A percentile compares a stretch with the other conserved stretches of the same genome.
phyloP scores from a whole-genome alignment of 139 green algal genomes.

The Coelastrella sp. region DNA sequence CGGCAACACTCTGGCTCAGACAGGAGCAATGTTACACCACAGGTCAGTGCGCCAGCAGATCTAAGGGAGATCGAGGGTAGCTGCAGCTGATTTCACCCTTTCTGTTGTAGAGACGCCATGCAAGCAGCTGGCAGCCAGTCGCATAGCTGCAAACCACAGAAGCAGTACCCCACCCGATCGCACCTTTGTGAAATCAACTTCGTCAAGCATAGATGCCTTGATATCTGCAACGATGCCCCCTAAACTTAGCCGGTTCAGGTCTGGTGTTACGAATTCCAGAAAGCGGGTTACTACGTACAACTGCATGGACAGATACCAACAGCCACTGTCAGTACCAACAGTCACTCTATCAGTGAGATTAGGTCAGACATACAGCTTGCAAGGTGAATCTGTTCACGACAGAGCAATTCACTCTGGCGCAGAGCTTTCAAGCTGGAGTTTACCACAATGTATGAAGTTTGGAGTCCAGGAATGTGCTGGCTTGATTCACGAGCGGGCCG shows the following conservation, averaged over 20 bases:
- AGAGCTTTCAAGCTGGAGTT: too few species aligned
- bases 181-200: constrained; percentile 95
- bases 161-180: too few species aligned
- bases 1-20: not conserved
- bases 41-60: not conserved
- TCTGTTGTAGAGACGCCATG: too few species aligned
- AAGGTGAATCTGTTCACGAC: not conserved
- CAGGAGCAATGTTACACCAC: too few species aligned
- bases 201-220: constrained; percentile 88
- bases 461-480: too few species aligned
- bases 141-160: too few species aligned
- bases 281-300: constrained; percentile 52
- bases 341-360: not conserved
- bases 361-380: not conserved
- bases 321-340: not conserved
- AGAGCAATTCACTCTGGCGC: too few species aligned
- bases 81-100: too few species aligned
- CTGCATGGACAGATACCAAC: not conserved
- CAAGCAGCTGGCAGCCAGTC: too few species aligned
- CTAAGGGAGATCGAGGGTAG: not conserved
- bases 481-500: too few species aligned
- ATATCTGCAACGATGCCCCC: constrained; percentile 76
- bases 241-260: constrained; percentile 86
- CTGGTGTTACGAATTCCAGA: constrained; percentile 91
- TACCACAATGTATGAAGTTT: too few species aligned